A percentile compares a stretch with the other conserved stretches of the same genome.
Conservation (phyloP, 371 early-diverging fungal species). For the Mortierella sp. region DNA sequence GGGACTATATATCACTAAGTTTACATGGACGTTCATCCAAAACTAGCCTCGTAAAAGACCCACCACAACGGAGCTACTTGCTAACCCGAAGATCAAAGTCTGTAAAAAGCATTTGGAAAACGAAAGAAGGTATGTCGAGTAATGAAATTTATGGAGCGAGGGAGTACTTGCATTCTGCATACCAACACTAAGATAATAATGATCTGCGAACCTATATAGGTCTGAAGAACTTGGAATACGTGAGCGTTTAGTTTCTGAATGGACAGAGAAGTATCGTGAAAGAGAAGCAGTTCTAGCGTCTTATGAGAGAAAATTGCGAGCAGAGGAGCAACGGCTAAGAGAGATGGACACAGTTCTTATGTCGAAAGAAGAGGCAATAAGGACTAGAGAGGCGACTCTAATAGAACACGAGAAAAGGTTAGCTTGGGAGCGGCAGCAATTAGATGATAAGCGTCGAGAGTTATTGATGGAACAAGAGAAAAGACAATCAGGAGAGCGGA, state of each 20-base stretch:
- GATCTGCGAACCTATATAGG: constrained; percentile 1
- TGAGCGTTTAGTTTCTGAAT: neutral
- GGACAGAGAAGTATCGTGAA: constrained; percentile 11
- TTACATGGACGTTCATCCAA: neutral
- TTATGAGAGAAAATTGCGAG: constrained; percentile 15
- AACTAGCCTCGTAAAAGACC: constrained; percentile 52
- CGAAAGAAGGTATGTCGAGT: constrained; percentile 19
- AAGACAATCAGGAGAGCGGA: constrained; percentile 5
- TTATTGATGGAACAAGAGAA: constrained; percentile 28
- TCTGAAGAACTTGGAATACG: constrained; percentile 13
- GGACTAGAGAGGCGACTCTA: constrained; percentile 17
- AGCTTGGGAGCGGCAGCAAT: constrained; percentile 18
- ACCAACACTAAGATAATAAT: neutral
- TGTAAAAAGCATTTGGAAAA: constrained; percentile 20
- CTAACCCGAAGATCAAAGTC: constrained; percentile 18
- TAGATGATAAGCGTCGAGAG: constrained; percentile 28
- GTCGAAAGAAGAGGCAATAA: constrained; percentile 22
- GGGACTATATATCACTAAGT: neutral
- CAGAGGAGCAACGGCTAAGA: constrained; percentile 33
- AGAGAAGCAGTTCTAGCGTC: constrained; percentile 13
- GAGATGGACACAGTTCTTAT: constrained; percentile 30
- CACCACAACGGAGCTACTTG: constrained; percentile 49
- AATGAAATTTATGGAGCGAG: neutral
- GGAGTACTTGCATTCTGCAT: neutral
- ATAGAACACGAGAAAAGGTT: constrained; percentile 26